Evolutionary conservation across 176 grass and related monocot genomes (phyloP).

Genomic region (Avena sativa): DNA sequence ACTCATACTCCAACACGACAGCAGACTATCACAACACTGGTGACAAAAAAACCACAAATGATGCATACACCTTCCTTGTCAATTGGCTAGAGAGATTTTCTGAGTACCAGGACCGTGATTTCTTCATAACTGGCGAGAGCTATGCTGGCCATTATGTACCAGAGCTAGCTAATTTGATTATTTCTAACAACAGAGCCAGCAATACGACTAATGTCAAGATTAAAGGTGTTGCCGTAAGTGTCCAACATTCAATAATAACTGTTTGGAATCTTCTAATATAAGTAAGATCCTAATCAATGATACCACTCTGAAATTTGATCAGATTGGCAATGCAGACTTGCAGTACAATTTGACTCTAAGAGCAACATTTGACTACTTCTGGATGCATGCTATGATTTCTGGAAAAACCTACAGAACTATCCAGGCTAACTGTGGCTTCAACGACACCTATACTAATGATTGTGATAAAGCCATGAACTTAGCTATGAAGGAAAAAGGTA

Average conservation of each 20-base stretch:
- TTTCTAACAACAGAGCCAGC: conserved; percentile 49
- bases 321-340: conserved; percentile 71
- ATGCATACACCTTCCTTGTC: conserved; percentile 66
- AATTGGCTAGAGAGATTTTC: conserved; percentile 74
- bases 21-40: conserved; percentile 59
- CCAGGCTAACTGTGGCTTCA: conserved; percentile 57
- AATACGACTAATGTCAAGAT: conserved; percentile 46
- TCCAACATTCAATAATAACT: conserved; percentile 32
- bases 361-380: conserved; percentile 61
- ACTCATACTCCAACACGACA: conserved; percentile 77
- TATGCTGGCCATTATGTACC: conserved; percentile 77
- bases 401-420: conserved; percentile 54
- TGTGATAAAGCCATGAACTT: conserved; percentile 53
- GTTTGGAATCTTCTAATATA: conserved; percentile 17
- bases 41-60: conserved; percentile 58
- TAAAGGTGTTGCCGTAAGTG: conserved; percentile 72
- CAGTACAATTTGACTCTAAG: conserved; percentile 52
- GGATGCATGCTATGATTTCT: conserved; percentile 80
- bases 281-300: conserved; percentile 38
- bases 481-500: conserved; percentile 52
- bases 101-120: conserved; percentile 53
- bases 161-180: conserved; percentile 67
- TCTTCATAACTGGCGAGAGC: conserved; percentile 78
- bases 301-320: conserved; percentile 29
- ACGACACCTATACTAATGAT: conserved; percentile 46